Percentiles rank a stretch among this genome's conserved stretches.
Conservation (phyloP, 129 eudicot species). For the Escallonia rubra region DNA sequence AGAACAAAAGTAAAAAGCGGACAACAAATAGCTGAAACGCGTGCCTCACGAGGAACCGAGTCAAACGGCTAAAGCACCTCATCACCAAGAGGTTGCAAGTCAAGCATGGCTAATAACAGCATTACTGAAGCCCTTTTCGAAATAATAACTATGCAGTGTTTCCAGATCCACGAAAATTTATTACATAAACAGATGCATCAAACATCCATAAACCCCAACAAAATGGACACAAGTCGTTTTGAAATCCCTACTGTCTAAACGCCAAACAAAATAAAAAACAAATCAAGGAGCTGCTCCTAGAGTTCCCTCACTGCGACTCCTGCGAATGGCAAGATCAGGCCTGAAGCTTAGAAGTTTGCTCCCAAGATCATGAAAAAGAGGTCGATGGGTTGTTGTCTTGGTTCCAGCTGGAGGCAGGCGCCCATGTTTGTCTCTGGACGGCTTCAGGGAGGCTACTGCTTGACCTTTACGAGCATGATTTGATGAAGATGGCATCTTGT, state of each 20-base stretch:
- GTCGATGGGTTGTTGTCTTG: conserved; percentile 32
- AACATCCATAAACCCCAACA: conserved; percentile 8
- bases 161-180: no score
- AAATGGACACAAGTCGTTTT: conserved; percentile 5
- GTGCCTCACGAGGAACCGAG: no score
- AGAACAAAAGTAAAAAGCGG: no score
- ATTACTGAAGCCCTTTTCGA: no score
- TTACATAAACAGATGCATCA: conserved; percentile 1
- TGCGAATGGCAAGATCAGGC: conserved; percentile 46
- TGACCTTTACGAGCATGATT: conserved; percentile 60
- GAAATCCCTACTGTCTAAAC: conserved; percentile 4
- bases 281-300: conserved; percentile 32
- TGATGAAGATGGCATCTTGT: conserved; percentile 30
- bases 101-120: no score
- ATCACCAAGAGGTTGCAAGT: no score
- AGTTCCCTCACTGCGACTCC: conserved; percentile 72
- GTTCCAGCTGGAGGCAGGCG: conserved; percentile 71
- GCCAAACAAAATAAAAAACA: conserved; percentile 21
- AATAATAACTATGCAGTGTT: no score
- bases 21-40: no score
- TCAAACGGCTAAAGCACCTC: no score
- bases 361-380: conserved; percentile 38
- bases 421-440: conserved; percentile 41
- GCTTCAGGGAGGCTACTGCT: conserved; percentile 30
- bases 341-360: conserved; percentile 44